phyloP scores from a whole-genome alignment of 306 rosid genomes.

The Dalbergia cochinchinensis region DNA sequence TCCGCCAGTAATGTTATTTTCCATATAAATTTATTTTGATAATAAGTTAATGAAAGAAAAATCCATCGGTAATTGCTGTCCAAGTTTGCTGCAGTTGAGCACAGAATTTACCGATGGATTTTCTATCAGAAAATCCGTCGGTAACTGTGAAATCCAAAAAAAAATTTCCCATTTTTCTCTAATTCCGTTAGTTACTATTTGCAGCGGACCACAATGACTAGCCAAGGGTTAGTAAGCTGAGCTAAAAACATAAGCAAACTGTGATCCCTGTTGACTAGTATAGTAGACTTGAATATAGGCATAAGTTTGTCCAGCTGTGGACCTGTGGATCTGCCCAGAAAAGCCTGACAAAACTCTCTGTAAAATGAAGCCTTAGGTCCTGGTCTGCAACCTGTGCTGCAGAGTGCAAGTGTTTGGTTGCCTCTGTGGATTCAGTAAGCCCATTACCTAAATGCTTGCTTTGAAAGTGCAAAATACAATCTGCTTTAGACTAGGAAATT shows the following conservation, averaged over 20 bases:
- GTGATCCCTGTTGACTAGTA: neutral
- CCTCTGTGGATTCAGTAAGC: constrained; percentile 85
- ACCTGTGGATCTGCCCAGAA: neutral
- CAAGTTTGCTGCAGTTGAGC: too few species aligned
- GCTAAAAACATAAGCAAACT: constrained; percentile 7
- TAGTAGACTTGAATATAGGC: too few species aligned
- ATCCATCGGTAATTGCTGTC: too few species aligned
- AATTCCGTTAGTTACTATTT: neutral
- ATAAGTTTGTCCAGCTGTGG: neutral
- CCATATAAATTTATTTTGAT: too few species aligned
- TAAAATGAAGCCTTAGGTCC: too few species aligned
- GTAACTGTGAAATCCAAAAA: too few species aligned
- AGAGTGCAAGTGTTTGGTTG: constrained; percentile 54
- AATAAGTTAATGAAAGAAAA: too few species aligned
- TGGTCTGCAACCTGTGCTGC: neutral
- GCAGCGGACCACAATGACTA: neutral
- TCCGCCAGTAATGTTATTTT: too few species aligned
- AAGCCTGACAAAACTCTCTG: neutral
- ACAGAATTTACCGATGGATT: too few species aligned
- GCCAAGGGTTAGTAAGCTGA: neutral
- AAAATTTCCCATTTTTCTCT: too few species aligned
- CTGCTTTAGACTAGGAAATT: neutral
- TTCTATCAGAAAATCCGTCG: too few species aligned
- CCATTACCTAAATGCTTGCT: constrained; percentile 32
- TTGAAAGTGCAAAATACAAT: constrained; percentile 11